A percentile compares a stretch with the other conserved stretches of the same genome.
phyloP scores from a whole-genome alignment of 768 basidiomycete genomes.

The Boletus bicolor region DNA sequence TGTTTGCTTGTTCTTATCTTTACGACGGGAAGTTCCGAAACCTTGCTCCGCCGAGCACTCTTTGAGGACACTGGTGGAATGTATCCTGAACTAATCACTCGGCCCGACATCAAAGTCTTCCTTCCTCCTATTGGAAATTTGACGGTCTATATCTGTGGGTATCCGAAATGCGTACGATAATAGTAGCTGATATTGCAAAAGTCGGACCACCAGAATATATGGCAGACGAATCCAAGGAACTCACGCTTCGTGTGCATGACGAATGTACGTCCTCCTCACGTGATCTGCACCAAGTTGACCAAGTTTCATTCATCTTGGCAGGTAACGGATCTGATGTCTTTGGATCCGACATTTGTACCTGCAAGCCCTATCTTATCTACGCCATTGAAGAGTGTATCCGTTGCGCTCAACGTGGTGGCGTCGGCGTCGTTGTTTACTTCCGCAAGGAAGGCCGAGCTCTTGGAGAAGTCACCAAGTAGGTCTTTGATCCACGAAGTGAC shows the following conservation, averaged over 20 bases:
- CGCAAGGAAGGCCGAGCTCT: constrained; percentile 90
- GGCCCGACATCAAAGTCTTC: constrained; percentile 94
- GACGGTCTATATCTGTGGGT: constrained; percentile 86
- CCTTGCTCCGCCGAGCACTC: constrained; percentile 78
- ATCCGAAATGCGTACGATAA: constrained; percentile 13
- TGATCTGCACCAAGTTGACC: neutral
- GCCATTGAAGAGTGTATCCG: constrained; percentile 93
- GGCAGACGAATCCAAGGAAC: constrained; percentile 70
- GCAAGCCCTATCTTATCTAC: constrained; percentile 89
- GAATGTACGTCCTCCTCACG: constrained; percentile 60
- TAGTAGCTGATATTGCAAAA: constrained; percentile 26
- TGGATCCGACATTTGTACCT: constrained; percentile 89
- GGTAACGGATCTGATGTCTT: constrained; percentile 96
- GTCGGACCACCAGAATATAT: constrained; percentile 83
- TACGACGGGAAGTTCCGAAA: constrained; percentile 60
- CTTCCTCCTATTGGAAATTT: constrained; percentile 90
- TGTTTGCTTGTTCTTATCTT: neutral
- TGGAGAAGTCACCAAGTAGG: constrained; percentile 88
- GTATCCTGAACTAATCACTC: constrained; percentile 94
- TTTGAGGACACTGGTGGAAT: constrained; percentile 97
- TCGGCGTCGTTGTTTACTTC: constrained; percentile 93
- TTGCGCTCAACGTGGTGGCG: constrained; percentile 78
- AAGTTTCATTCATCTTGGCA: constrained; percentile 21
- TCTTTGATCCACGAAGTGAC: constrained; percentile 4
- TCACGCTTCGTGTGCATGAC: constrained; percentile 89